phyloP scores from a whole-genome alignment of 2,329 filamentous ascomycete genomes.

The Phialocephala sp. region DNA sequence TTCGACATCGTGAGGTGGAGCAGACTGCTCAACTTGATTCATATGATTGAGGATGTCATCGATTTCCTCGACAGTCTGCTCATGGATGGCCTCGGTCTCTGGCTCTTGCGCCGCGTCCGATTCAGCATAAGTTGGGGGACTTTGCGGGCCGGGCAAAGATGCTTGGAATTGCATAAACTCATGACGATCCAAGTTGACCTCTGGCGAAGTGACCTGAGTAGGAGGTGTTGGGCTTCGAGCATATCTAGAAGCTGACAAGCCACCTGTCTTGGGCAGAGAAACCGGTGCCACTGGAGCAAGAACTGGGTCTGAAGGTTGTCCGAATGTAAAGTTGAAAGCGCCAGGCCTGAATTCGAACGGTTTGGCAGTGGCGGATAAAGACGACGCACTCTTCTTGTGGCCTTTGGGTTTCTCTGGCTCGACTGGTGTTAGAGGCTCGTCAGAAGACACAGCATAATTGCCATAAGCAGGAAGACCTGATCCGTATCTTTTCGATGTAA shows the following conservation, averaged over 20 bases:
- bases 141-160: slow-evolving; percentile 36
- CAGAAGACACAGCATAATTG: slow-evolving; percentile 40
- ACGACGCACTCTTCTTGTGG: slow-evolving; percentile 54
- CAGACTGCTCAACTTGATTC: slow-evolving; percentile 68
- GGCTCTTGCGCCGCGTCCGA: slow-evolving; percentile 15
- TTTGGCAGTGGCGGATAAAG: slow-evolving; percentile 73
- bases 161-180: slow-evolving; percentile 38
- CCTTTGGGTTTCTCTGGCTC: slow-evolving; percentile 35
- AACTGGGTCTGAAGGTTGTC: slow-evolving; percentile 21
- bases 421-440: slow-evolving; percentile 27
- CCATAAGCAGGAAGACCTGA: slow-evolving; percentile 39
- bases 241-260: slow-evolving; percentile 39
- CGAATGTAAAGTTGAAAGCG: slow-evolving; percentile 39
- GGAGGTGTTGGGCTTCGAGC: slow-evolving; percentile 40
- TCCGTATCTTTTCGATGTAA: slow-evolving; percentile 37
- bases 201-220: slow-evolving; percentile 21
- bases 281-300: slow-evolving; percentile 22
- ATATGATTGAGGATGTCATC: slow-evolving; percentile 92
- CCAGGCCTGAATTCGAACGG: slow-evolving; percentile 59
- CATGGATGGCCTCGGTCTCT: slow-evolving; percentile 25
- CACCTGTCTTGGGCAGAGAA: slow-evolving; percentile 24
- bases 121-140: slow-evolving; percentile 26
- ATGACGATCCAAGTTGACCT: slow-evolving; percentile 30
- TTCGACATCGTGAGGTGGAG: slow-evolving; percentile 38
- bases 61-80: slow-evolving; percentile 76